Evolutionary conservation across 148 eudicot species (phyloP).

Genomic region (Suaeda aralocaspica): DNA sequence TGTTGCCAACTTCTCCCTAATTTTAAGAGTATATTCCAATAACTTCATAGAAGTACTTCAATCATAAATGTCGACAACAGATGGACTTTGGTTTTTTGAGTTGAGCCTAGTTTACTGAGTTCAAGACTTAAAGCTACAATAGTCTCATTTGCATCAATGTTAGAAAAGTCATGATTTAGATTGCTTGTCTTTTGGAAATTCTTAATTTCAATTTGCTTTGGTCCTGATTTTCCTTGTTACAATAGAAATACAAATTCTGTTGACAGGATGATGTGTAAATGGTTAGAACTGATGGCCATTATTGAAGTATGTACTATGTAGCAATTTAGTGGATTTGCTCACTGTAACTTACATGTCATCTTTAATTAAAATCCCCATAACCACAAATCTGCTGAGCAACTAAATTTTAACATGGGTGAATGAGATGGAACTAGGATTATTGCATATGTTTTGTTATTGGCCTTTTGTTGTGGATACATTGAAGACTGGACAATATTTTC

Average conservation of each 20-base stretch:
- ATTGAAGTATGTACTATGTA: neutral
- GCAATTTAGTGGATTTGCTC: neutral
- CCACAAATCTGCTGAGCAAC: neutral
- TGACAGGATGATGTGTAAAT: neutral
- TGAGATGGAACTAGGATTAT: neutral
- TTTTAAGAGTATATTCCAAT: no score
- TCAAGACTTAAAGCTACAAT: neutral
- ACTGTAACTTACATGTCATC: neutral
- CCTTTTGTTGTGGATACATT: slow-evolving; percentile 1
- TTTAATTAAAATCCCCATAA: neutral
- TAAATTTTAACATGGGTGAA: neutral
- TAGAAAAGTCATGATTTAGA: neutral
- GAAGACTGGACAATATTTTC: neutral
- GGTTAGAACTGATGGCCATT: neutral
- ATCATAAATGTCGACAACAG: no score
- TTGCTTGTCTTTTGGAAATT: neutral
- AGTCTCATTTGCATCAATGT: neutral
- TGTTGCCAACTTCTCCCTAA: neutral
- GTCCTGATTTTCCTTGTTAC: neutral
- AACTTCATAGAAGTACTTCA: neutral
- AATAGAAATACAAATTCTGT: neutral
- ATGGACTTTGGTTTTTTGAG: neutral
- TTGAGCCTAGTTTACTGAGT: neutral
- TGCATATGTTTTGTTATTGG: no score
- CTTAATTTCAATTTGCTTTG: neutral